Percentiles rank a stretch among this genome's conserved stretches.
phyloP scores from a whole-genome alignment of 2,329 filamentous ascomycete genomes.

The Sclerotinia minor region DNA sequence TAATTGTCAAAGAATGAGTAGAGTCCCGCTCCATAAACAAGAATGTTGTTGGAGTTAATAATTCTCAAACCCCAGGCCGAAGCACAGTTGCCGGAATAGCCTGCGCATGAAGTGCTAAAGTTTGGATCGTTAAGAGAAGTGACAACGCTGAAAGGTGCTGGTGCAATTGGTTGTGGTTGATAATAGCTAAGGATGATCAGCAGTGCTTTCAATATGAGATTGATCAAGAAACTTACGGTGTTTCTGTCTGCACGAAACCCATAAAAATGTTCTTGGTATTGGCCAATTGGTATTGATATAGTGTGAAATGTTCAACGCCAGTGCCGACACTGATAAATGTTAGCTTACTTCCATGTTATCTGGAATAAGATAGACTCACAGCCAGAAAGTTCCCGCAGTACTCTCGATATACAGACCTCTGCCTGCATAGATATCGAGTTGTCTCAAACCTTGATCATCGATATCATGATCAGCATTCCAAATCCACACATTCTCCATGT shows the following conservation, averaged over 20 bases:
- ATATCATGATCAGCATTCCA: constrained; percentile 50
- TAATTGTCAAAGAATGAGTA: constrained; percentile 64
- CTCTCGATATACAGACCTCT: constrained; percentile 52
- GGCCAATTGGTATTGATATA: constrained; percentile 56
- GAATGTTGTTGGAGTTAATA: constrained; percentile 50
- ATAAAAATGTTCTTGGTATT: constrained; percentile 37
- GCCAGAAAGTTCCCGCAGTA: constrained; percentile 50
- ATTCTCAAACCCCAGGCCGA: constrained; percentile 68
- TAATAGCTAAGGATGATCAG: constrained; percentile 51
- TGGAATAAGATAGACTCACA: constrained; percentile 34
- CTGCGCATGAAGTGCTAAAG: constrained; percentile 49
- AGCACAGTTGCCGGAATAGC: constrained; percentile 46
- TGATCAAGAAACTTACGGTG: constrained; percentile 5
- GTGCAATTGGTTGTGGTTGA: constrained; percentile 63
- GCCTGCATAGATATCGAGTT: constrained; percentile 54
- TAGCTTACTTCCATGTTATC: neutral
- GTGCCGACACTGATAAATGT: constrained; percentile 40
- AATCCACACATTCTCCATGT: constrained; percentile 52
- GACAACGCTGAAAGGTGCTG: constrained; percentile 59
- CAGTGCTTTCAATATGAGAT: no score
- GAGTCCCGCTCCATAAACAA: constrained; percentile 54
- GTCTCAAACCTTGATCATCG: constrained; percentile 47
- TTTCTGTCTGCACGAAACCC: constrained; percentile 37
- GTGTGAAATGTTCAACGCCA: constrained; percentile 50
- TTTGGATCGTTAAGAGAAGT: constrained; percentile 49